These are phyloP conservation scores for Aethionema arabicum DNA, from an alignment of 345 rosid species.

Conservation along the genomic window DNA sequence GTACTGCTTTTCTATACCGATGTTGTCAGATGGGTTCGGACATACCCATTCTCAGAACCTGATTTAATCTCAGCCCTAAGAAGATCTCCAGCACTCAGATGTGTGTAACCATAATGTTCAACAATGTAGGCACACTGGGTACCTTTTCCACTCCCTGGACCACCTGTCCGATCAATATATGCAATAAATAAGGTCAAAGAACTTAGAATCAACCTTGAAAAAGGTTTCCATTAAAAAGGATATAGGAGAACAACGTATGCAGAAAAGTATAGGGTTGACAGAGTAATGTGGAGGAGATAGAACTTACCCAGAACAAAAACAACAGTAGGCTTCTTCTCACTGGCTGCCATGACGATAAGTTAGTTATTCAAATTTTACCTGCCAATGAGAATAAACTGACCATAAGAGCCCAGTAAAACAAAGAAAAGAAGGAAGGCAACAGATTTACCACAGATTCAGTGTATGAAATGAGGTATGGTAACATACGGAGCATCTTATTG, in stretches of 20 bases:
- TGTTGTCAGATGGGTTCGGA: background rate
- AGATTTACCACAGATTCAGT: too few relatives aligned
- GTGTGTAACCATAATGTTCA: conserved; percentile 65
- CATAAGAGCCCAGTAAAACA: too few relatives aligned
- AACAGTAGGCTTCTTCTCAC: conserved; percentile 70
- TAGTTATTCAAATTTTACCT: conserved; percentile 27
- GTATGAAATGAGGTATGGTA: too few relatives aligned
- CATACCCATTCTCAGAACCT: conserved; percentile 89
- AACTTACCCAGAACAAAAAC: conserved; percentile 86
- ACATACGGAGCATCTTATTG: too few relatives aligned
- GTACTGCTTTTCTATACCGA: background rate
- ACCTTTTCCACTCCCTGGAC: conserved; percentile 95
- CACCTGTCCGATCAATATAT: conserved; percentile 54
- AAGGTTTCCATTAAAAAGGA: background rate
- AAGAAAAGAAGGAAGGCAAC: background rate
- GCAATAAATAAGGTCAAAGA: conserved; percentile 10
- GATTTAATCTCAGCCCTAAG: conserved; percentile 74
- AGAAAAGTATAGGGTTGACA: background rate
- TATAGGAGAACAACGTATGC: background rate
- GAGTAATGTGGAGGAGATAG: background rate
- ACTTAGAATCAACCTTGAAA: background rate
- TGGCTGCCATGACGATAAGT: conserved; percentile 54
- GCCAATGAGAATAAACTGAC: conserved; percentile 2
- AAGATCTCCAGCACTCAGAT: conserved; percentile 91
- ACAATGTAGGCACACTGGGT: conserved; percentile 81